These are phyloP conservation scores for Aspergillus brunneoviolaceus DNA, from an alignment of 2,329 filamentous ascomycete genomes.

Conservation along the genomic window DNA sequence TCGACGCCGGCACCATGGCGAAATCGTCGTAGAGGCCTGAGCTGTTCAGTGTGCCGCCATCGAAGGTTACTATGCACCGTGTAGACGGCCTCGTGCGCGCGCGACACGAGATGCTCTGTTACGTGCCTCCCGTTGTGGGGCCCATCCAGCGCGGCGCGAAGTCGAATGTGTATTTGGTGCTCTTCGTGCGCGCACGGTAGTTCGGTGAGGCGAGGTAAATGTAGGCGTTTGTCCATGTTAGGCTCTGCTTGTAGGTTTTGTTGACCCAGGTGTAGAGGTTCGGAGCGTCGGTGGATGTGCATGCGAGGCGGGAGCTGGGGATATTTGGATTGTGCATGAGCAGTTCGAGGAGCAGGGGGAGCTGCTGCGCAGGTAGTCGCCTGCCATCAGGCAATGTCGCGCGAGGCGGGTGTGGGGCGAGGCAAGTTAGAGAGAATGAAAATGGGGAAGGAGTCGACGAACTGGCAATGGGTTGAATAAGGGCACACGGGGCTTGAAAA, in stretches of 20 bases:
- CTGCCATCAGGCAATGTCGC: background rate
- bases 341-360: background rate
- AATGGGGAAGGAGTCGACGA: no score
- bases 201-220: background rate
- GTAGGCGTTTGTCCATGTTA: background rate
- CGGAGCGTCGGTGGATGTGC: background rate
- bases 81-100: constrained; percentile 3
- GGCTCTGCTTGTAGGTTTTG: background rate
- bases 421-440: no score
- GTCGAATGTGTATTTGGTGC: background rate
- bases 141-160: background rate
- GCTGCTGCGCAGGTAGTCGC: background rate
- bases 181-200: background rate
- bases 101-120: background rate
- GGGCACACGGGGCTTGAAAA: no score
- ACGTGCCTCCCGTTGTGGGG: background rate
- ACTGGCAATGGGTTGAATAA: no score
- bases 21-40: background rate
- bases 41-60: background rate
- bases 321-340: background rate
- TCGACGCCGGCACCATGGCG: background rate
- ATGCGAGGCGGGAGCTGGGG: background rate
- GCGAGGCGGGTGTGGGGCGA: background rate
- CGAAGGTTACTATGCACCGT: background rate
- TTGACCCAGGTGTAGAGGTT: constrained; percentile 3